A percentile compares a stretch with the other conserved stretches of the same genome.
Conservation (phyloP, 164 flowering plant genomes). For the Liriodendron chinense region DNA sequence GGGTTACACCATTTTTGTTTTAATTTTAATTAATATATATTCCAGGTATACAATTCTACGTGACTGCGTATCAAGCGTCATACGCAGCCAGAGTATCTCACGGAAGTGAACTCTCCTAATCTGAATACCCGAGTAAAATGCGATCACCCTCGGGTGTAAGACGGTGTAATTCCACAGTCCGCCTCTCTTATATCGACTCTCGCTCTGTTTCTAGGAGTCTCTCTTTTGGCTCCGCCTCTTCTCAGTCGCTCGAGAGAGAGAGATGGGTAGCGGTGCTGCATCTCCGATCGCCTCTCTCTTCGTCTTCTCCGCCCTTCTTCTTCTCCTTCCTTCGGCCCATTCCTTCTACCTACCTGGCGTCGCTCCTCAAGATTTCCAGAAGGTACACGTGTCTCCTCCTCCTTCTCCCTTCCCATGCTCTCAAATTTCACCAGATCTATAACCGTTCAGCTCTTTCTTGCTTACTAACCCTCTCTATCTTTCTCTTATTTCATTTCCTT, state of each 20-base stretch:
- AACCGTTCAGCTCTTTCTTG: too few relatives aligned
- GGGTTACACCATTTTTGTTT: too few relatives aligned
- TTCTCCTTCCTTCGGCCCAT: constrained; percentile 17
- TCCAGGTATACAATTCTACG: too few relatives aligned
- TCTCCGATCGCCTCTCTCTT: constrained; percentile 1
- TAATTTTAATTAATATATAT: too few relatives aligned
- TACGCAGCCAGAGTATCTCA: too few relatives aligned
- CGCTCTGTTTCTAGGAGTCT: background rate
- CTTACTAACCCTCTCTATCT: background rate
- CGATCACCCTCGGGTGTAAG: too few relatives aligned
- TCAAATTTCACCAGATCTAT: background rate
- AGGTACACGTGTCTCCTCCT: constrained; percentile 21
- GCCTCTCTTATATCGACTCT: background rate
- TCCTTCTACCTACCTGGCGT: constrained; percentile 58
- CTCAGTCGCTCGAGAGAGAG: constrained; percentile 2
- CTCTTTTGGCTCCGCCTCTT: background rate
- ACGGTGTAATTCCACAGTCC: too few relatives aligned
- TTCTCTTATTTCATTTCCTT: background rate
- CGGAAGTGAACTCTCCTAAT: background rate
- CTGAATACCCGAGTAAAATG: too few relatives aligned
- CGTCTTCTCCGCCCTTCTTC: constrained; percentile 11
- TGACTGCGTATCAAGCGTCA: too few relatives aligned
- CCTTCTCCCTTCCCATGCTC: background rate
- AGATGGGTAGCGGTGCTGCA: background rate
- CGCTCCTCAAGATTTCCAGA: constrained; percentile 49